A percentile compares a stretch with the other conserved stretches of the same genome.
phyloP scores from a whole-genome alignment of 148 eudicot species.

The Cornus suecica region DNA sequence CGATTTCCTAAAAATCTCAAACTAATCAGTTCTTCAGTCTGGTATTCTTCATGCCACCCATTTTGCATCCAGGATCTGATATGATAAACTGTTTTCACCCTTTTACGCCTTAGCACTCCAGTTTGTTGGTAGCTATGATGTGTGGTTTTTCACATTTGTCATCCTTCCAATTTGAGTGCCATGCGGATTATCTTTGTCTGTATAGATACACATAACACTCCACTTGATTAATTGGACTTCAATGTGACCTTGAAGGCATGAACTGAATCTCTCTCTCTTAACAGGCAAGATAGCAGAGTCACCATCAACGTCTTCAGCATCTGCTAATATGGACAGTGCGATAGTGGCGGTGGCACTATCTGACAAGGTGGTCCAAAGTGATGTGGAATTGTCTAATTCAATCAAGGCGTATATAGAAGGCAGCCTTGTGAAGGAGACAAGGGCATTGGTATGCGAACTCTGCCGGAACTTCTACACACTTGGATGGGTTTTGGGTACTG shows the following conservation, averaged over 20 bases:
- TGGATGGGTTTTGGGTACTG: constrained; percentile 13
- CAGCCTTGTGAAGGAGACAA: constrained; percentile 13
- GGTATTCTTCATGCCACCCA: neutral
- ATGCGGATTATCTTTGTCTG: neutral
- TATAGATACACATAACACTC: neutral
- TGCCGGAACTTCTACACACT: constrained; percentile 9
- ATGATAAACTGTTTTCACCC: neutral
- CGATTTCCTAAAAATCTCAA: no score
- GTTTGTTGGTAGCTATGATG: no score
- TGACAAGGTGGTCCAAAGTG: neutral
- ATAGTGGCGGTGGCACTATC: neutral
- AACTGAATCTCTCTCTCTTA: neutral
- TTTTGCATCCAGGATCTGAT: neutral
- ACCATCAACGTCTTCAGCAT: neutral
- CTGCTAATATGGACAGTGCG: neutral
- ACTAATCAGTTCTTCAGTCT: no score
- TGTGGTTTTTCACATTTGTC: no score
- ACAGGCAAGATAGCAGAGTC: constrained; percentile 2
- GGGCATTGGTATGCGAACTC: constrained; percentile 4
- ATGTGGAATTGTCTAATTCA: neutral
- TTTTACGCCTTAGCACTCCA: neutral
- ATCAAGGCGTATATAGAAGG: constrained; percentile 5
- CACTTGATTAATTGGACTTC: neutral
- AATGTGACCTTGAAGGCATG: neutral
- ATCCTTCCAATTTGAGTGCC: neutral